Evolutionary conservation across 805 yeast genomes (phyloP).

Genomic region (Crinitomyces ghanaensis): DNA sequence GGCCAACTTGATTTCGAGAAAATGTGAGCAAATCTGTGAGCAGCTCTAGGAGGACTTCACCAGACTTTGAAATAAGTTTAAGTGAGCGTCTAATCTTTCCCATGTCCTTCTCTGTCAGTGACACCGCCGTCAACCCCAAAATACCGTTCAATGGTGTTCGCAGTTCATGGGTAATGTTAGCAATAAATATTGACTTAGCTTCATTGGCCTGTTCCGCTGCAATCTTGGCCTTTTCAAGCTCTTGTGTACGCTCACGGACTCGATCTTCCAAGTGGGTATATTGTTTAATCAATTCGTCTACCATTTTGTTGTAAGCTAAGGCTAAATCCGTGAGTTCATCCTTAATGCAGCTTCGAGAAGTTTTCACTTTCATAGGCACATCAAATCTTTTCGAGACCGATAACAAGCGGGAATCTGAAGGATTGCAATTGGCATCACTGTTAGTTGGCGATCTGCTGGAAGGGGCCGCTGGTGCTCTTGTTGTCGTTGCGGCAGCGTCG

Average conservation of each 20-base stretch:
- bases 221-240: conserved; percentile 46
- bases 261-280: conserved; percentile 79
- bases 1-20: conserved; percentile 79
- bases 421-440: neutral
- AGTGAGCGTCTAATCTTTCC: conserved; percentile 60
- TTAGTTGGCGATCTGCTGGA: neutral
- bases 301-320: conserved; percentile 84
- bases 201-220: conserved; percentile 67
- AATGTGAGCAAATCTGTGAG: conserved; percentile 85
- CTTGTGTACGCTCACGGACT: conserved; percentile 74
- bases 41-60: conserved; percentile 79
- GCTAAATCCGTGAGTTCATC: conserved; percentile 86
- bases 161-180: conserved; percentile 86
- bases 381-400: too few species aligned
- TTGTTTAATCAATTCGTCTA: conserved; percentile 74
- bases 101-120: conserved; percentile 73
- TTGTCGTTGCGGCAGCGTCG: neutral
- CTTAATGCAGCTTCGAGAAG: conserved; percentile 14
- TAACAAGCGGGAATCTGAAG: neutral
- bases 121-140: conserved; percentile 87
- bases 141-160: conserved; percentile 95
- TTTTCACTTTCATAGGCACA: conserved; percentile 12
- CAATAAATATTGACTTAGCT: conserved; percentile 88
- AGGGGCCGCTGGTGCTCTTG: neutral
- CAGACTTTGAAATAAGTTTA: conserved; percentile 78